Base-by-base conservation (phyloP, 2,329 filamentous ascomycete species). In the Diaporthe sp. region DNA sequence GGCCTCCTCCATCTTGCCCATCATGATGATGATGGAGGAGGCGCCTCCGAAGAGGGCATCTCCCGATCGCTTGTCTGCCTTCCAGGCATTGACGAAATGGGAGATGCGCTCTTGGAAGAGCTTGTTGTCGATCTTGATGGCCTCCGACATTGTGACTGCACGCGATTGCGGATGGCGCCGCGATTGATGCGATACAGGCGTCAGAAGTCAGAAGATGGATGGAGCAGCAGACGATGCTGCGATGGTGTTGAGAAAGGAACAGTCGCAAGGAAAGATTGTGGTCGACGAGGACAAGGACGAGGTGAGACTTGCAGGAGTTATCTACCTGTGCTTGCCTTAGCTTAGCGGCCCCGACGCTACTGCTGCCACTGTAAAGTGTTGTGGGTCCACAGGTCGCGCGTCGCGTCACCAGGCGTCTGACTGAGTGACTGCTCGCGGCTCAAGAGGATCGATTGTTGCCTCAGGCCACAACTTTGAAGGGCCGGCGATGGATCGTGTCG, bases 1-100 rank as follows among this genome's bases (percentile, higher is more conserved):
- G 55, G 91, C 90, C 81, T 98, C 96, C 81, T 97, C 95, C 77
- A 95, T 95, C 88, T 98, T 99, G 84, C 97, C 97, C 90, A 98
- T 97, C 82, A 97, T 89, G 75, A 98, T 90, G 80, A 97, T 87
- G 80, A 99, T 94, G 76, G 96, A 97, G 77, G 92, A 92, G 78
- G 92, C 96, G 82, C 96, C 96, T 79, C 91, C 92, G 84, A 98
- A 99, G 77, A 96, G 86, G 81, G 92, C 89, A 86, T 97, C 94
- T 83, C 94, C 94, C 77, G 93, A 91, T 82, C 96, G 94, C 88
- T 97, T 96, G 89, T 98, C 96, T 80, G 94, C 92, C 89, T 98
- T 98, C 97, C 97, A 99, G 86, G 95, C 92, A 80, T 94, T 92
- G 83, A 96, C 90, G 81, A 99, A 93, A 82, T 93, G 93, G 79